Percentiles rank a stretch among this genome's conserved stretches.
Conservation (phyloP, 441 rosid species). For the California macrophylla region DNA sequence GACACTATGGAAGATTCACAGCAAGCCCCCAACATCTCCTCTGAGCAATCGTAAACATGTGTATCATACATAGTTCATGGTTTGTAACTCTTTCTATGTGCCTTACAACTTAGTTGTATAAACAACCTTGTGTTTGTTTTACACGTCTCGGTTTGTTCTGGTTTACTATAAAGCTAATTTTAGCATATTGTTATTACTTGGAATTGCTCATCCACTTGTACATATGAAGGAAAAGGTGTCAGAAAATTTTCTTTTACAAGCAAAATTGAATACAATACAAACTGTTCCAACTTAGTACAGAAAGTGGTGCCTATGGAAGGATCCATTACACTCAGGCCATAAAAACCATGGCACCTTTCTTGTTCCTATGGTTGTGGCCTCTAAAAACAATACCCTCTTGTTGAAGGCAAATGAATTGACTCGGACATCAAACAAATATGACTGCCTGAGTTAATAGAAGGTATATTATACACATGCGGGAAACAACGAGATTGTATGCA, state of each 20-base stretch:
- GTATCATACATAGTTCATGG: background rate
- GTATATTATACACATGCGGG: slow-evolving; percentile 26
- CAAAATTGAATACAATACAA: too few relatives aligned
- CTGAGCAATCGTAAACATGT: background rate
- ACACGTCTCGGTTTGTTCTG: background rate
- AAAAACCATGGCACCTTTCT: too few relatives aligned
- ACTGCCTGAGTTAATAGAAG: slow-evolving; percentile 18
- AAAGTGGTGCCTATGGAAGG: too few relatives aligned
- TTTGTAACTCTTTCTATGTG: background rate
- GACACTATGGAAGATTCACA: slow-evolving; percentile 9
- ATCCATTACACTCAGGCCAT: too few relatives aligned
- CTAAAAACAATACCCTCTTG: slow-evolving; percentile 28
- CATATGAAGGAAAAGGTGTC: too few relatives aligned
- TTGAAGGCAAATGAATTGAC: slow-evolving; percentile 29
- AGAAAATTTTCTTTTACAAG: too few relatives aligned
- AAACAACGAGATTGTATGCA: slow-evolving; percentile 36
- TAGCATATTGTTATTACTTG: too few relatives aligned
- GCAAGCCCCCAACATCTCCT: background rate
- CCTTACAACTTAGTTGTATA: background rate
- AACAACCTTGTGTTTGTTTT: background rate
- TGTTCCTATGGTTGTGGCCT: too few relatives aligned
- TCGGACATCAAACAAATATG: slow-evolving; percentile 21
- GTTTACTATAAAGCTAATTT: too few relatives aligned
- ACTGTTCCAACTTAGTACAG: too few relatives aligned
- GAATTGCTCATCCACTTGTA: too few relatives aligned